phyloP scores from a whole-genome alignment of 345 rosid species.

The Brassica cretica region DNA sequence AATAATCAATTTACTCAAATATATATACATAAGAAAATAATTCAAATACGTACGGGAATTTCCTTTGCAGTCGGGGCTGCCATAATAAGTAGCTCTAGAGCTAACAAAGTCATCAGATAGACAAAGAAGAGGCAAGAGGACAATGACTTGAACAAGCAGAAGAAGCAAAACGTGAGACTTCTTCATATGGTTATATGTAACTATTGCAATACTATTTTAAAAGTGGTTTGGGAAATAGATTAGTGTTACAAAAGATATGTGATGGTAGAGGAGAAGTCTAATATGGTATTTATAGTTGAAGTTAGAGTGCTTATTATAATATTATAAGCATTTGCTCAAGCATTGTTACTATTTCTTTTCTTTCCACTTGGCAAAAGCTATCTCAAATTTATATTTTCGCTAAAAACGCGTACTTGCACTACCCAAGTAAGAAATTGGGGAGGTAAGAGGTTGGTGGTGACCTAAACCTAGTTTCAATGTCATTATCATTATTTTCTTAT shows the following conservation, averaged over 20 bases:
- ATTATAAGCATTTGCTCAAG: background rate
- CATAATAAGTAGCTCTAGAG: slow-evolving; percentile 81
- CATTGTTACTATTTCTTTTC: slow-evolving; percentile 12
- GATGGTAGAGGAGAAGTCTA: slow-evolving; percentile 17
- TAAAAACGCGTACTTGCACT: slow-evolving; percentile 32
- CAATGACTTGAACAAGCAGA: slow-evolving; percentile 32
- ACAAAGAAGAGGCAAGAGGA: slow-evolving; percentile 50
- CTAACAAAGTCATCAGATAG: slow-evolving; percentile 44
- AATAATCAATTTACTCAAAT: background rate
- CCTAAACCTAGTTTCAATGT: background rate
- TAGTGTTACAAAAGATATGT: slow-evolving; percentile 16
- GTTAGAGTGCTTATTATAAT: background rate
- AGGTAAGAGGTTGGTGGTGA: background rate
- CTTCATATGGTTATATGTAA: slow-evolving; percentile 17
- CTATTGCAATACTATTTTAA: slow-evolving; percentile 2
- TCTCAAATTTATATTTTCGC: slow-evolving; percentile 12
- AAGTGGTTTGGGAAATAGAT: background rate
- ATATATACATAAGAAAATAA: background rate
- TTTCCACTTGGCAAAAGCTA: slow-evolving; percentile 41
- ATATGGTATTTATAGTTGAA: slow-evolving; percentile 37
- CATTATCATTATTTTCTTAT: background rate
- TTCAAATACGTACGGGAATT: slow-evolving; percentile 57
- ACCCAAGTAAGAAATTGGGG: background rate
- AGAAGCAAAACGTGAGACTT: slow-evolving; percentile 27
- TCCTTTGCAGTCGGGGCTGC: slow-evolving; percentile 81